Conservation (phyloP, 306 rosid species). For the Cucumis cinereus region DNA sequence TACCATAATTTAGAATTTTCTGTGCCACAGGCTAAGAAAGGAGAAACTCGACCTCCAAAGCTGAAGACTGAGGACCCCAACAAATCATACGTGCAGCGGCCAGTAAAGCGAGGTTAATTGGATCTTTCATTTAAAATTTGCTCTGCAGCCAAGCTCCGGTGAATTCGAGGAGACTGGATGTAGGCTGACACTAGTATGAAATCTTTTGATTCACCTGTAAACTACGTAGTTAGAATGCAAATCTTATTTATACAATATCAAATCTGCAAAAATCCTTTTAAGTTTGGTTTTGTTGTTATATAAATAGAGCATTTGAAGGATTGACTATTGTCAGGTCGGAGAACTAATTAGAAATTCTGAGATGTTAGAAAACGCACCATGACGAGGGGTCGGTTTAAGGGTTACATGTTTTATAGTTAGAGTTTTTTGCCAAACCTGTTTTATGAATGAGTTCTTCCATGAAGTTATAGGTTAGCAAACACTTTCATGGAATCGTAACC, state of each 20-base stretch:
- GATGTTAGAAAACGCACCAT: neutral
- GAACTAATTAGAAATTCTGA: neutral
- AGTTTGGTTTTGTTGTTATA: neutral
- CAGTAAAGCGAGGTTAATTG: conserved; percentile 74
- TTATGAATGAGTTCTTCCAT: neutral
- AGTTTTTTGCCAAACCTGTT: neutral
- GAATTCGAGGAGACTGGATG: conserved; percentile 9
- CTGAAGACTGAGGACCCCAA: conserved; percentile 98
- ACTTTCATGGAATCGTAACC: neutral
- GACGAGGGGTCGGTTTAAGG: neutral
- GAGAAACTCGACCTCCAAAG: conserved; percentile 92
- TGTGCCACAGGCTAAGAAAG: conserved; percentile 60
- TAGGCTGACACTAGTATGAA: conserved; percentile 18
- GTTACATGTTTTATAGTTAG: neutral
- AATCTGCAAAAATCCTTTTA: neutral
- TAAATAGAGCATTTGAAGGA: neutral
- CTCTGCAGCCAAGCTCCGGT: neutral
- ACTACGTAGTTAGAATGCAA: conserved; percentile 16
- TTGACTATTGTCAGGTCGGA: neutral
- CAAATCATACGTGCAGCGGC: conserved; percentile 95
- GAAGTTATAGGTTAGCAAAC: neutral
- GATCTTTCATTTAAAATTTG: neutral
- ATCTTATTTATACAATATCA: neutral
- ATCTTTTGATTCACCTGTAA: conserved; percentile 14
- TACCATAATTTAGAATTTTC: neutral